A percentile compares a stretch with the other conserved stretches of the same genome.
These are phyloP conservation scores for Penicillium sp. DNA, from an alignment of 2,329 filamentous ascomycete species.

Conservation along the genomic window DNA sequence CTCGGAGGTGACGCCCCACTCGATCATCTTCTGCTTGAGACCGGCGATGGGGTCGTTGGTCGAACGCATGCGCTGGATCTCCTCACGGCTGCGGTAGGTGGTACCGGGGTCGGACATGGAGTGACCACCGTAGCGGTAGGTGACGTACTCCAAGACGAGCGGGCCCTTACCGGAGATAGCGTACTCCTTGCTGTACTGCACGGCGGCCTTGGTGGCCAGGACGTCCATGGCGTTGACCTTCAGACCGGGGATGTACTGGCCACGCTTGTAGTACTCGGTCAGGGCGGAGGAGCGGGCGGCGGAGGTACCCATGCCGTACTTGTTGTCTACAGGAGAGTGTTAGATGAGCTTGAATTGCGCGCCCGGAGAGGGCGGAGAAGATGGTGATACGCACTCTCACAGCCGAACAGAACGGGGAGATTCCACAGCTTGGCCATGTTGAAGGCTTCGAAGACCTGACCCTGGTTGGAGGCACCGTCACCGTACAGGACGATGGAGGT, in stretches of 20 bases:
- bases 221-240: conserved; percentile 99
- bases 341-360: background rate
- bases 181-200: conserved; percentile 89
- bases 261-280: conserved; percentile 99
- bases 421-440: conserved; percentile 99
- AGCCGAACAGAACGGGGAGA: conserved; percentile 89
- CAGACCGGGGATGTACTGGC: conserved; percentile 97
- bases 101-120: conserved; percentile 99
- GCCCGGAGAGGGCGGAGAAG: background rate
- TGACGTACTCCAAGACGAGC: conserved; percentile 96
- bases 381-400: conserved; percentile 71
- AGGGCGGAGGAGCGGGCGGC: conserved; percentile 89
- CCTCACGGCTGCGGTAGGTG: conserved; percentile 97
- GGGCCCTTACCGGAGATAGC: conserved; percentile 79
- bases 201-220: conserved; percentile 93
- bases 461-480: conserved; percentile 98
- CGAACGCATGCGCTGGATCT: conserved; percentile 98
- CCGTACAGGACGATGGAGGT: conserved; percentile 88
- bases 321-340: conserved; percentile 69
- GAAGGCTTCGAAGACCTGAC: conserved; percentile 98
- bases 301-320: conserved; percentile 99
- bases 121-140: conserved; percentile 98
- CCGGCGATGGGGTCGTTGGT: conserved; percentile 98
- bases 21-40: conserved; percentile 94
- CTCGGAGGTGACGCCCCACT: conserved; percentile 87